Percentiles rank a stretch among this genome's conserved stretches.
Conservation (phyloP, 805 yeast genomes). For the Candida xyloterini region DNA sequence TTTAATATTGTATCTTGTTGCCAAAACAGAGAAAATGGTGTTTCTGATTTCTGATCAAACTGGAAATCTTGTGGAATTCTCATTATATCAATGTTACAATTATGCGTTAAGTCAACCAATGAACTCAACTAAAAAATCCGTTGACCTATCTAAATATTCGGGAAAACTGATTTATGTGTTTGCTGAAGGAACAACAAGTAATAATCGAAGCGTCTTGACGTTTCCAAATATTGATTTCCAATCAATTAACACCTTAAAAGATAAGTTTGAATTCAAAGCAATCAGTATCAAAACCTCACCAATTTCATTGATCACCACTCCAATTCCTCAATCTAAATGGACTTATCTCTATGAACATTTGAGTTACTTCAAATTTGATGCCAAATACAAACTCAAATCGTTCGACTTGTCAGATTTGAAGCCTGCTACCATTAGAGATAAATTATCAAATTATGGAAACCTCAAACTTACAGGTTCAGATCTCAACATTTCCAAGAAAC, state of each 20-base stretch:
- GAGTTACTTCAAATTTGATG: conserved; percentile 11
- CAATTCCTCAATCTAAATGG: conserved; percentile 24
- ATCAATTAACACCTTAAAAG: conserved; percentile 5
- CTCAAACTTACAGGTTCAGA: conserved; percentile 46
- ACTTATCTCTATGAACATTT: conserved; percentile 14
- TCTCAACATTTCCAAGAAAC: conserved; percentile 42
- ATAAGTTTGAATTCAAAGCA: conserved; percentile 32
- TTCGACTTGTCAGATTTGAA: conserved; percentile 17
- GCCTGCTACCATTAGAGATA: conserved; percentile 21
- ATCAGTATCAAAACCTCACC: conserved; percentile 41
- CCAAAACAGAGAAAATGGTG: conserved; percentile 9
- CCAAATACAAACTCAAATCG: conserved; percentile 23
- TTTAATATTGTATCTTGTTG: conserved; percentile 29
- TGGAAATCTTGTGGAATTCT: conserved; percentile 12
- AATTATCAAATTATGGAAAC: conserved; percentile 44
- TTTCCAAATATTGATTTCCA: conserved; percentile 35
- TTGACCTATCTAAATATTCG: conserved; percentile 27
- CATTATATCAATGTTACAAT: conserved; percentile 12
- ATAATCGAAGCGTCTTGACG: conserved; percentile 73
- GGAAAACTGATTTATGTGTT: conserved; percentile 54
- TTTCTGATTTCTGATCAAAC: conserved; percentile 21
- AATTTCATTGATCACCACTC: conserved; percentile 33
- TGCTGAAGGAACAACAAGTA: conserved; percentile 82
- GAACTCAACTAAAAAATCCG: conserved; percentile 1
- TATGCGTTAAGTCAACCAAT: conserved; percentile 20